Conservation (phyloP, 2,329 filamentous ascomycete species). For the Fusarium xyrophilum region DNA sequence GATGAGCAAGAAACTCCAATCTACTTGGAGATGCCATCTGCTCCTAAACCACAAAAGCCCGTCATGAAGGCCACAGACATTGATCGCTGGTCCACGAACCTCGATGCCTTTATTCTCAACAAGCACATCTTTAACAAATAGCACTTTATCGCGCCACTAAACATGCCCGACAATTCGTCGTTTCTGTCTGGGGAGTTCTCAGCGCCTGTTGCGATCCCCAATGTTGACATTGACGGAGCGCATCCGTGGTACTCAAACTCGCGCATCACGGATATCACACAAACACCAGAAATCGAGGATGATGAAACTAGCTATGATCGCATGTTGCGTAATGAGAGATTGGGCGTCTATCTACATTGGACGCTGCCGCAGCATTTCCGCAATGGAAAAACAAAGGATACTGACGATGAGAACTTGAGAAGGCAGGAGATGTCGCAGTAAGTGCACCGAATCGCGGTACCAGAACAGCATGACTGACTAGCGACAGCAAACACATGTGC, state of each 20-base stretch:
- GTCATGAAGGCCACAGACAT: background rate
- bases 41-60: background rate
- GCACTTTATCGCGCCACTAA: background rate
- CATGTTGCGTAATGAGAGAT: background rate
- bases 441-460: no score
- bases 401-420: background rate
- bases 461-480: background rate
- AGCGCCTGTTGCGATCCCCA: background rate
- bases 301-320: background rate
- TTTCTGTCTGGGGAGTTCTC: background rate
- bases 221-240: background rate
- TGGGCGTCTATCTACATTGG: background rate
- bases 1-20: background rate
- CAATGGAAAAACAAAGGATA: background rate
- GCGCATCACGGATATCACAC: background rate
- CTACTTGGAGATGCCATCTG: background rate
- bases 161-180: background rate
- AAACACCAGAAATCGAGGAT: background rate
- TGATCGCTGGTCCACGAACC: background rate
- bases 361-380: background rate
- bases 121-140: background rate
- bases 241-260: background rate
- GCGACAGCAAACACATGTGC: background rate
- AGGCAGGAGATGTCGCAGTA: background rate
- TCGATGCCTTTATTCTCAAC: background rate